Evolutionary conservation across 1,139 yeast species (phyloP).

Genomic region (Geotrichum reessii): DNA sequence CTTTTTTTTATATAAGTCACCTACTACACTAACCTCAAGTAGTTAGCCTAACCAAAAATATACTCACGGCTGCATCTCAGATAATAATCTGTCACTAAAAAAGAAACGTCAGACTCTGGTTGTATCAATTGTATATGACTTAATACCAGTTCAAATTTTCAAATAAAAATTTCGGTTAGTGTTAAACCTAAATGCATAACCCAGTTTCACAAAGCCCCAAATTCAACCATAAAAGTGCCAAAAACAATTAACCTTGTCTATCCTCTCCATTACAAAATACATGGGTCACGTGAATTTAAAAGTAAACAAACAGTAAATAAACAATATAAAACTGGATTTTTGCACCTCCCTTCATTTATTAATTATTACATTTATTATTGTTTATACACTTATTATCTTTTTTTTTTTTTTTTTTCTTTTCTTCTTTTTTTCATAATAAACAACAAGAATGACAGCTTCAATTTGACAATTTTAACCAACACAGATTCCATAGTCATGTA

Average conservation of each 20-base stretch:
- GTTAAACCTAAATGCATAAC: neutral
- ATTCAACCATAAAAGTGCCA: neutral
- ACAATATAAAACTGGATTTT: neutral
- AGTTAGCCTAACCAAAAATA: neutral
- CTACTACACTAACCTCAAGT: neutral
- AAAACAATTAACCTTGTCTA: neutral
- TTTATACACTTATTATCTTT: neutral
- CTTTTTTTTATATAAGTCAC: neutral
- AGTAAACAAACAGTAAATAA: neutral
- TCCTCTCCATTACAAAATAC: neutral
- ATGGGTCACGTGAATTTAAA: neutral
- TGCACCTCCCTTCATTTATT: neutral
- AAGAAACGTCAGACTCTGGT: neutral
- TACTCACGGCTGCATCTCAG: neutral
- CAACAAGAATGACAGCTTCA: neutral
- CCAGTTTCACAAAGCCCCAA: neutral
- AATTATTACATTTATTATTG: neutral
- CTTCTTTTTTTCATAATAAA: neutral
- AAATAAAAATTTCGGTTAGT: neutral
- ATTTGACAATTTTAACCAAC: neutral
- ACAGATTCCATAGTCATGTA: neutral
- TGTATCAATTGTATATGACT: no score
- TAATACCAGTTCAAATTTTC: no score
- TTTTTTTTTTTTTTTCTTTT: neutral
- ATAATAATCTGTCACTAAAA: neutral